These are phyloP conservation scores for Zymoseptoria brevis DNA, from an alignment of 2,329 filamentous ascomycete species.

Conservation along the genomic window DNA sequence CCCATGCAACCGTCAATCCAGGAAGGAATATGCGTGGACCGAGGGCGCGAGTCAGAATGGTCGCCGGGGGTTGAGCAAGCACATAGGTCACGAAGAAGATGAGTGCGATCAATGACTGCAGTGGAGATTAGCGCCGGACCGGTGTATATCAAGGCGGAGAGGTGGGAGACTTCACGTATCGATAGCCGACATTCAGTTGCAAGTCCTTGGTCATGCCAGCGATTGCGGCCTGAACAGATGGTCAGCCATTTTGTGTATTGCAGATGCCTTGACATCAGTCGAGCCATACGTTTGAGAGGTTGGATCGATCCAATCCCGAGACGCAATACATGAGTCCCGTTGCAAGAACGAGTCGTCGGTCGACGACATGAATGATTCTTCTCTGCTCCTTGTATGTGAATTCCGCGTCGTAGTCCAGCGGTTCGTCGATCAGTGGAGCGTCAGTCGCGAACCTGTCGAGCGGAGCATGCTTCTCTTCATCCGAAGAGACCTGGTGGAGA, in stretches of 20 bases:
- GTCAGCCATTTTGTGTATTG: background rate
- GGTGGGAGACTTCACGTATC: constrained; percentile 20
- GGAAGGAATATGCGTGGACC: constrained; percentile 25
- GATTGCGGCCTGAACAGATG: constrained; percentile 49
- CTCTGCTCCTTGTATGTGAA: background rate
- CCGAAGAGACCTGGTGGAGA: background rate
- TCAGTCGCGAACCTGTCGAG: background rate
- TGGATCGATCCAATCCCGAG: constrained; percentile 50
- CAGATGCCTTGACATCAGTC: background rate
- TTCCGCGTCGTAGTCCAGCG: background rate
- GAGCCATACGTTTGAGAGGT: constrained; percentile 4
- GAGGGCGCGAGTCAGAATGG: constrained; percentile 22
- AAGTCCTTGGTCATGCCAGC: constrained; percentile 48
- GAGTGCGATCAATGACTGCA: constrained; percentile 3
- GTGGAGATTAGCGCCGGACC: constrained; percentile 8
- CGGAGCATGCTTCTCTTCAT: background rate
- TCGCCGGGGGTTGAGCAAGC: constrained; percentile 25
- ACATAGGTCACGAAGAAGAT: constrained; percentile 25
- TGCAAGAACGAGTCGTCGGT: constrained; percentile 42
- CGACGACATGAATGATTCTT: constrained; percentile 54
- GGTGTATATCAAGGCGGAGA: background rate
- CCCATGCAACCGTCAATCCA: constrained; percentile 43
- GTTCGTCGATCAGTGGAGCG: background rate
- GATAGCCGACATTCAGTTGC: constrained; percentile 16
- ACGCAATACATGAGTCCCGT: constrained; percentile 58